Evolutionary conservation across 1,139 yeast species (phyloP), one percentile per base, ranked within the genome.

Genomic region (Saccharomyces hybrid): DNA sequence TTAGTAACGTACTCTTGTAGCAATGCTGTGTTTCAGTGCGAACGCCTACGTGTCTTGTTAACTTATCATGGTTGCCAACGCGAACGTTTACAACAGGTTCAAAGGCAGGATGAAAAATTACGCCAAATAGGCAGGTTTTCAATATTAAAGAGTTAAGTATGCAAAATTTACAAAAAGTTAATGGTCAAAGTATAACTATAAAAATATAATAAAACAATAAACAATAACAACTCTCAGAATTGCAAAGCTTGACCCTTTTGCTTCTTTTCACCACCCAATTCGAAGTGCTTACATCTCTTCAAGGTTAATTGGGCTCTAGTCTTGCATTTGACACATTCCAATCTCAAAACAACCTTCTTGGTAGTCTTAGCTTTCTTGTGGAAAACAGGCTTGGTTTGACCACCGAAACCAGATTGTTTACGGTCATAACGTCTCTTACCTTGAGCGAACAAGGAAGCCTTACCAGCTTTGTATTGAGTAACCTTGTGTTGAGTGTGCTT

Each of bases 381-480:
- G 97, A 93, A 93, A 81, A 95, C 88, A 77, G 88, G 99, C 85
- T 90, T 93, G 82, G 99, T 93, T 84, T 93, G 99, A 88, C 99
- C 99, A 88, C 99, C 99, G 82, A 84, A 93, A 89, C 99, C 99
- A 75, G 88, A 78, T 84, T 93, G 99, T 83, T 93, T 93, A 81
- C 99, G 96, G 95, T 95, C 99, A 83, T 93, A 93, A 84, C 99
- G 91, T 85, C 99, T 89, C 91, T 95, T 95, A 86, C 99, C 99
- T 83, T 93, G 98, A 71, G 98, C 97, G 77, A 84, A 90, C 74
- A 91, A 85, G 68, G 98, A 91, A 77, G 98, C 98, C 84, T 93
- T 93, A 82, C 99, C 99, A 76, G 98, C 96, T 81, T 93, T 93
- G 95, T 93, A 95, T 84, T 93, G 99, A 79, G 99, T 91, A 74